phyloP scores from a whole-genome alignment of 805 yeast genomes.

The Wickerhamiella slavikovae region DNA sequence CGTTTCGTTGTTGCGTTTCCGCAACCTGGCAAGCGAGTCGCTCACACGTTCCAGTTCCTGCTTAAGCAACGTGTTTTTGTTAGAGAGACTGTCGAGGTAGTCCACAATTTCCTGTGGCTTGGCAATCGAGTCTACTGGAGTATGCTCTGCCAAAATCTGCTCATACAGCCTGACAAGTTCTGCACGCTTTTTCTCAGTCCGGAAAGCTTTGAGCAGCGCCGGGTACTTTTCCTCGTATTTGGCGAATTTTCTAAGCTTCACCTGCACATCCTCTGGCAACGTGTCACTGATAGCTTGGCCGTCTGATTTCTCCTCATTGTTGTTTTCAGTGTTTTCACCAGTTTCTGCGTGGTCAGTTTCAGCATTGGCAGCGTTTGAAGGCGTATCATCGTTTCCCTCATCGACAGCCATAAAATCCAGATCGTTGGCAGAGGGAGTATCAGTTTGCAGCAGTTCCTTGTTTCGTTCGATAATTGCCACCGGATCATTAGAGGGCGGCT shows the following conservation, averaged over 20 bases:
- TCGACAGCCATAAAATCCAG: slow-evolving; percentile 6
- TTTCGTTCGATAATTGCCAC: slow-evolving; percentile 9
- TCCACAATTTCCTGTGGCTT: slow-evolving; percentile 55
- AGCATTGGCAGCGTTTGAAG: not conserved
- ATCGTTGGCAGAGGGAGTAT: slow-evolving; percentile 10
- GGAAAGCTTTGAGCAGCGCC: slow-evolving; percentile 57
- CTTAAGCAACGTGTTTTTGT: slow-evolving; percentile 38
- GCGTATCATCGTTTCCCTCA: not conserved
- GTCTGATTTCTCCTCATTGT: not conserved
- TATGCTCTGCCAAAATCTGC: slow-evolving; percentile 47
- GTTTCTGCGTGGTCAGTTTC: not conserved
- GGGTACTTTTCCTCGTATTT: slow-evolving; percentile 86
- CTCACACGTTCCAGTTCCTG: slow-evolving; percentile 38
- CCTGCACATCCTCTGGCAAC: slow-evolving; percentile 4
- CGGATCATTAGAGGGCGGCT: too few relatives aligned
- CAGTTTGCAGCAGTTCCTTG: slow-evolving; percentile 7
- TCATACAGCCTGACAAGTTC: slow-evolving; percentile 44
- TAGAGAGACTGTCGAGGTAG: slow-evolving; percentile 40
- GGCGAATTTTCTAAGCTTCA: slow-evolving; percentile 12
- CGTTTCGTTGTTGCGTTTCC: slow-evolving; percentile 4
- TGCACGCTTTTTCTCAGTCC: slow-evolving; percentile 49
- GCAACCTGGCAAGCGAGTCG: slow-evolving; percentile 6
- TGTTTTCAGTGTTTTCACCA: not conserved
- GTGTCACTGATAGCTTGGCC: slow-evolving; percentile 3
- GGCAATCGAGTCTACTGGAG: slow-evolving; percentile 57